Percentiles rank a stretch among this genome's conserved stretches.
Conservation (phyloP, 345 rosid species). For the Aquilaria sinensis region DNA sequence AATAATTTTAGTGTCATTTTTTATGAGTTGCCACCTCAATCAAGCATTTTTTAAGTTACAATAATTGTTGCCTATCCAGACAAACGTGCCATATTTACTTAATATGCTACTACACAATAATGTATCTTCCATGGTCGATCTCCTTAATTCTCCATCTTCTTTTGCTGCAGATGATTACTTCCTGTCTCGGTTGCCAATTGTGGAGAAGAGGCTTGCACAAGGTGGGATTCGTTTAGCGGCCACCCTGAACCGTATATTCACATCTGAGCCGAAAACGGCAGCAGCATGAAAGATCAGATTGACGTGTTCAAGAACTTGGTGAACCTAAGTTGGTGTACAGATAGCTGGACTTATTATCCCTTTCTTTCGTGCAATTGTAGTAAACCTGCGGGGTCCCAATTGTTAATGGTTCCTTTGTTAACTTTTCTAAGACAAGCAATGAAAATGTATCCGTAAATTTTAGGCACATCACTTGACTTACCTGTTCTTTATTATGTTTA, state of each 20-base stretch:
- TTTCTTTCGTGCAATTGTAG: background rate
- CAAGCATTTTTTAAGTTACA: conserved; percentile 1
- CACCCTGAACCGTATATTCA: conserved; percentile 67
- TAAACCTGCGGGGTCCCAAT: background rate
- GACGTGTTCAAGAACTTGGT: too few relatives aligned
- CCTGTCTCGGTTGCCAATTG: conserved; percentile 69
- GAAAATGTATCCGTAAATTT: background rate
- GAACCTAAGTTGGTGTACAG: background rate
- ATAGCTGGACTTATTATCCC: background rate
- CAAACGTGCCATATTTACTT: background rate
- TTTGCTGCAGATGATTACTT: conserved; percentile 53
- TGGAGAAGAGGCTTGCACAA: conserved; percentile 84
- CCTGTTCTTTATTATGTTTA: background rate
- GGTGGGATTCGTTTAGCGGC: conserved; percentile 81
- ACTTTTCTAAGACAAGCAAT: conserved; percentile 21
- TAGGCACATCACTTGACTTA: background rate
- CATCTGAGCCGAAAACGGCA: conserved; percentile 34
- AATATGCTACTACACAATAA: background rate
- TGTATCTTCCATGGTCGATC: background rate
- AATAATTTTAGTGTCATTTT: background rate
- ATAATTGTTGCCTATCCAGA: conserved; percentile 5
- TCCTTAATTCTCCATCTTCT: background rate
- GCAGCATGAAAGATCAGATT: conserved; percentile 22
- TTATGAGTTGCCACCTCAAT: conserved; percentile 8
- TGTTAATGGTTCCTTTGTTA: background rate